Base-by-base conservation (phyloP, 164 flowering plant genomes). In the Magnolia sinica region DNA sequence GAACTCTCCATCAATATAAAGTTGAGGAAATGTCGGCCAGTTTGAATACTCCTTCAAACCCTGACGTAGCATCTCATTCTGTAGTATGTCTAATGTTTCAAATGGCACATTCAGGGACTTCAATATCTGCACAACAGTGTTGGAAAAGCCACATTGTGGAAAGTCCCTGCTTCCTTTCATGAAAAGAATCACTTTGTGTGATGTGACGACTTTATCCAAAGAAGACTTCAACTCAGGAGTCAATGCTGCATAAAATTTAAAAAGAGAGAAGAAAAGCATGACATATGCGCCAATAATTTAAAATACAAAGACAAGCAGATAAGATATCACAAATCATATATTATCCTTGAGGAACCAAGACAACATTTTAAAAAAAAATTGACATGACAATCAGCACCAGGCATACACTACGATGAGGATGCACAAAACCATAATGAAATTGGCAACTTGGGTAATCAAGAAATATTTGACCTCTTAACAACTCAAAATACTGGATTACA, bases 21-120 rank as follows among this genome's bases (percentile, higher is more conserved):
- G 92, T 71, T 96, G 99, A 59, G 99, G 99, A 82, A 96, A 96
- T 50, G 99, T 96, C 7, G 98, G 99, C 99, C 99, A 93, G 77
- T 70, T 91, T 29, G 99, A 92, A 72, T 91, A 96, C 75, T 93
- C 94, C 86, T 93, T 96, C 75, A 93, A 79, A 49, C 88, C 97
- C 78, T 91, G 97, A 51, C 99, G 92, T 68, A 96, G 76, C 19
- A 87, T n/a, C 55, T 93, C 97, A 78, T 93, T 93, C 77, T 93
- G 96, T 0, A 96, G 89, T 49, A 96, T 91, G 80, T 96, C 86
- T n/a, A 93, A 75, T 3, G 96, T 89, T 72, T 92, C 96, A 79
- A 93, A 96, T 16, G 95, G 91, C 9, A 87, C 92, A 80, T 93
- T 91, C 50, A 89, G 50, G 55, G 96, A 86, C 75, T 83, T 92